Base-by-base conservation (phyloP, 1,284 basidiomycete genomes). In the Coriolopsis trogii region DNA sequence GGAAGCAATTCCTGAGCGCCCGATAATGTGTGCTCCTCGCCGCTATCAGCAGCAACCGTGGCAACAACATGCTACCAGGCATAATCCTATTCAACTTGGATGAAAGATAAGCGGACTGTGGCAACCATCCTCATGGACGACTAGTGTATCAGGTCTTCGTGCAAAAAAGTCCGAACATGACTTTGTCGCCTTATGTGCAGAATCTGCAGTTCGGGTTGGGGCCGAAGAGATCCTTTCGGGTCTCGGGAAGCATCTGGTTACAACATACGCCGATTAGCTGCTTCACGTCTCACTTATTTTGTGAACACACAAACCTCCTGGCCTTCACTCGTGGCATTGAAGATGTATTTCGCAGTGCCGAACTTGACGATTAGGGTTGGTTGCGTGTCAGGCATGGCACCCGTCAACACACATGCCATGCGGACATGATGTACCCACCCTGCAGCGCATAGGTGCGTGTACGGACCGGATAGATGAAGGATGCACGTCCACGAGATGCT, bases 161-260 rank as follows among this genome's bases (percentile, higher is more conserved):
- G n/a, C n/a, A n/a, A n/a, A n/a, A n/a, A n/a, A n/a, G n/a, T 15
- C 16, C 24, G 26, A 18, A 31, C 15, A 31, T 31, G 25, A 41
- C 9, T 24, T 23, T 31, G 20, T 21, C 8, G 26, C 25, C 39
- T 64, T 51, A 87, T 65, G 81, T 86, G 73, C 84, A 89, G 78
- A 93, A 93, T 69, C 91, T 93, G 67, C 92, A 84, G 75, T 93
- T 95, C 67, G 83, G 80, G 69, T 95, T 95, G 37, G 80, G 73
- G 31, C 93, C 93, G 63, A 95, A 96, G 39, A 96, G 76, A 63
- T 93, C 87, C 60, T 77, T 79, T 61, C 94, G 79, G 61, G 96
- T 91, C 73, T 95, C 93, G 1, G 93, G 94, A 36, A 96, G 76
- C 94, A 95, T 95, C 91, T 94, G 55, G 3, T 24, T 25, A 26